Evolutionary conservation across 495 filamentous ascomycete genomes (phyloP), one percentile per base, ranked within the genome.

Genomic region (Aspergillus wentii): DNA sequence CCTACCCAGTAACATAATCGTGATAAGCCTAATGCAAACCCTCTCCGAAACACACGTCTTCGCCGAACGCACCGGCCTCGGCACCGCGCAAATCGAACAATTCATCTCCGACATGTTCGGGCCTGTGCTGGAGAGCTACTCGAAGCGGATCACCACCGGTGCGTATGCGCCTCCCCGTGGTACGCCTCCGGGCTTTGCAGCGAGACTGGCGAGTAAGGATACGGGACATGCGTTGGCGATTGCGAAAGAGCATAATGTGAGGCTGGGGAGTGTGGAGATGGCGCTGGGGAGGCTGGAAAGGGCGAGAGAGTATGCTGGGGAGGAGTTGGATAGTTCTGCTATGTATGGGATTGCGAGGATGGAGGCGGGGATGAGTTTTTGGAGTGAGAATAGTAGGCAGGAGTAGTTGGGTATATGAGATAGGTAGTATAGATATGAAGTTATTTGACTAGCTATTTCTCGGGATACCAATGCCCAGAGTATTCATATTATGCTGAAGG

Each of bases 171-270:
- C 73, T 46, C 61, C 71, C 54, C 60, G 78, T 1, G 78, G 82
- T 34, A 77, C 88, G 64, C 88, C 90, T 39, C 65, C 94, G n/a
- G 48, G 48, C 17, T 94, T 94, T 59, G 79, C 78, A 11, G 88
- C 91, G 6, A 85, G 94, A 58, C 59, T 95, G 36, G 88, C 88
- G 14, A 64, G 82, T 44, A 96, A 96, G 64, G 90, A 96, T 72
- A 76, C 81, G 23, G 57, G 81, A 8, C 90, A 95, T 73, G 85
- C 83, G 15, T 57, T 78, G 49, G 63, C 59, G 27, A 43, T 95
- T 51, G 89, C 85, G 3, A 58, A 78, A 41, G 61, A 61, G 23
- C 63, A 64, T 4, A 89, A 86, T 0, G 68, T 74, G 44, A 65
- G 66, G 41, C 59, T 95, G 71, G 68, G 72, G 47, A 79, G 74